phyloP scores from a whole-genome alignment of 257 asterid species.

The Plantago ovata region DNA sequence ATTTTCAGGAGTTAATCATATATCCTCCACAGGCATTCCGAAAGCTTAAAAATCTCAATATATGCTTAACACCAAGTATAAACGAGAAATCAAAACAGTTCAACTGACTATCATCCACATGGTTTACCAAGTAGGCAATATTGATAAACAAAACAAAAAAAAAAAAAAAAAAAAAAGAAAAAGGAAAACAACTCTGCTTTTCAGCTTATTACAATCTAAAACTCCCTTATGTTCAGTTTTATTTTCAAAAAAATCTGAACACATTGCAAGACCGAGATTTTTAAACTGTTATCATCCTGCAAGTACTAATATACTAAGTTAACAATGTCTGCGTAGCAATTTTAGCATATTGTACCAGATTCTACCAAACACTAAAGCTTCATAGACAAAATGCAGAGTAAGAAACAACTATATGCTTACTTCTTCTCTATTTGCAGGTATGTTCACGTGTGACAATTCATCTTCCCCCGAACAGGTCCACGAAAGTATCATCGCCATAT shows the following conservation, averaged over 20 bases:
- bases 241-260: too few relatives aligned
- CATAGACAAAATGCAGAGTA: background rate
- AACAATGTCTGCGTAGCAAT: background rate
- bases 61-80: background rate
- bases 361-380: background rate
- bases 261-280: too few relatives aligned
- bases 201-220: too few relatives aligned
- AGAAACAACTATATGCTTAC: slow-evolving; percentile 16
- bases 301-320: background rate
- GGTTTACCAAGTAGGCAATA: too few relatives aligned
- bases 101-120: background rate
- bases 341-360: background rate
- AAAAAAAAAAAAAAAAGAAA: too few relatives aligned
- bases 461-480: slow-evolving; percentile 19
- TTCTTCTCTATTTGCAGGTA: slow-evolving; percentile 11
- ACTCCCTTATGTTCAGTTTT: too few relatives aligned
- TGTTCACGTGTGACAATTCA: slow-evolving; percentile 10
- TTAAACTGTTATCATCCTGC: background rate
- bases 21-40: slow-evolving; percentile 8
- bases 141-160: too few relatives aligned
- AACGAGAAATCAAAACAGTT: background rate
- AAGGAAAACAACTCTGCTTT: too few relatives aligned
- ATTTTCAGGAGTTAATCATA: slow-evolving; percentile 13
- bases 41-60: background rate
- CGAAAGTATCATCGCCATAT: slow-evolving; percentile 23